Evolutionary conservation across 2,329 filamentous ascomycete genomes (phyloP).

Genomic region (Atkinsonella hypoxylon): DNA sequence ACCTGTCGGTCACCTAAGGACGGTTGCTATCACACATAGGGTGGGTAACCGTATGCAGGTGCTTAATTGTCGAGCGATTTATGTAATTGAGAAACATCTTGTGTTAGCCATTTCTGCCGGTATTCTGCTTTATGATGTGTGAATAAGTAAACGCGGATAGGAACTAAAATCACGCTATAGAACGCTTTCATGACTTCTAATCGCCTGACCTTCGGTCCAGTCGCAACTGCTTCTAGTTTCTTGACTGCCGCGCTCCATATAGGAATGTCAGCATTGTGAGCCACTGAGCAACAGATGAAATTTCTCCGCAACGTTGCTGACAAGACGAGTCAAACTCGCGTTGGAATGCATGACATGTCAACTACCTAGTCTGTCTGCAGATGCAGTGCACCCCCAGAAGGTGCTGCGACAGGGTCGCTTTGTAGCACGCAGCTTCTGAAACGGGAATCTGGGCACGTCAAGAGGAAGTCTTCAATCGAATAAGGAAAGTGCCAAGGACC

Average conservation of each 20-base stretch:
- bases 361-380: neutral
- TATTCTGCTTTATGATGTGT: neutral
- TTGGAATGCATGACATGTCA: conserved; percentile 12
- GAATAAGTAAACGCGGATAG: neutral
- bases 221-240: too few species aligned
- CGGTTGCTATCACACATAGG: neutral
- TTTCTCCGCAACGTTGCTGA: neutral
- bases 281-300: neutral
- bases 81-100: neutral
- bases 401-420: neutral
- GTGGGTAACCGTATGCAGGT: neutral
- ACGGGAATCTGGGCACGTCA: neutral
- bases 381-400: neutral
- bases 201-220: too few species aligned
- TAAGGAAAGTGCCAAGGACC: neutral
- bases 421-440: neutral
- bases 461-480: neutral
- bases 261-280: neutral
- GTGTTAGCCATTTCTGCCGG: neutral
- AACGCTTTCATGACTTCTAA: neutral
- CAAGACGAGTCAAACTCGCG: neutral
- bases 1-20: neutral
- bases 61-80: neutral
- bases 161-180: neutral
- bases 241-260: too few species aligned